phyloP scores from a whole-genome alignment of 257 asterid species.

The Solanum clarkiae region DNA sequence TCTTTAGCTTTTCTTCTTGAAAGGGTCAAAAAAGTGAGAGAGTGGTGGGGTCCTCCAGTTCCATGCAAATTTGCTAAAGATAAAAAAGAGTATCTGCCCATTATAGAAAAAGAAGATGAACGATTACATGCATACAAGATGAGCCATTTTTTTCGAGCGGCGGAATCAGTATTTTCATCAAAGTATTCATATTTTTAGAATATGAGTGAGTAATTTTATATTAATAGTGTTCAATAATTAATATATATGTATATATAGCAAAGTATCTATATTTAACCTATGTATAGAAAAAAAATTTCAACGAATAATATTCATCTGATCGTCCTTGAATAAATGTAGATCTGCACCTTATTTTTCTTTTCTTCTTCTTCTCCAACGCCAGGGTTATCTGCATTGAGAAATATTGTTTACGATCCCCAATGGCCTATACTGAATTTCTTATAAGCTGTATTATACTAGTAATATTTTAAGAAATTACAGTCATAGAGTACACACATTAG shows the following conservation, averaged over 20 bases:
- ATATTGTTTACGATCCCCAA: neutral
- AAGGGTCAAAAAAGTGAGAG: slow-evolving; percentile 20
- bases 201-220: too few relatives aligned
- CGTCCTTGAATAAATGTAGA: too few relatives aligned
- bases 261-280: too few relatives aligned
- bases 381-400: too few relatives aligned
- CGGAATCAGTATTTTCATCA: too few relatives aligned
- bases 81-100: neutral
- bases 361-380: neutral
- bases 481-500: neutral
- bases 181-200: too few relatives aligned
- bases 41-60: slow-evolving; percentile 3
- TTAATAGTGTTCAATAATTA: too few relatives aligned
- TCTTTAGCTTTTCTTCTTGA: slow-evolving; percentile 20
- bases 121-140: neutral
- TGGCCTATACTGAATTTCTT: neutral
- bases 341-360: neutral
- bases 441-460: neutral
- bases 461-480: neutral
- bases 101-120: neutral
- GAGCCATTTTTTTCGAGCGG: too few relatives aligned
- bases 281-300: too few relatives aligned
- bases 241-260: too few relatives aligned
- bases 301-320: too few relatives aligned
- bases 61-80: slow-evolving; percentile 9